Evolutionary conservation across 768 basidiomycete genomes (phyloP).

Genomic region (Tylopilus plumbeoviolaceoides): DNA sequence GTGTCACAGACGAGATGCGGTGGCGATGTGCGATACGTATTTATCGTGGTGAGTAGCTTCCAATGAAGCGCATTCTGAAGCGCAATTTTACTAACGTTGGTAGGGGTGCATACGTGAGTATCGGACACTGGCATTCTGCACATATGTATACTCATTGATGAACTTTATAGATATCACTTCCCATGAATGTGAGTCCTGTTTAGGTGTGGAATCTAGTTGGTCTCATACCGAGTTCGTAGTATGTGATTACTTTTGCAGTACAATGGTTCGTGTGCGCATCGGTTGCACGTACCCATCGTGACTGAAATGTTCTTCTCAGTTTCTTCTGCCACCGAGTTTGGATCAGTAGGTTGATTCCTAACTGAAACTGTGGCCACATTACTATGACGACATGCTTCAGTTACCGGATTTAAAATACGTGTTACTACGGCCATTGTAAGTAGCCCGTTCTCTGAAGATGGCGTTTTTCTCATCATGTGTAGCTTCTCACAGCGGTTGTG

Average conservation of each 20-base stretch:
- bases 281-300: not conserved
- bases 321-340: constrained; percentile 19
- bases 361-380: no score
- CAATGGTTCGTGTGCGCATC: not conserved
- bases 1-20: not conserved
- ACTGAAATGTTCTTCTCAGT: not conserved
- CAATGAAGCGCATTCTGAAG: not conserved
- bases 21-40: not conserved
- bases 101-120: constrained; percentile 13
- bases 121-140: no score
- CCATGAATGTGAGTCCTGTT: constrained; percentile 5
- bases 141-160: not conserved
- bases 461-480: not conserved
- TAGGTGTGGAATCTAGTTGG: not conserved
- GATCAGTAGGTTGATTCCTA: constrained; percentile 9
- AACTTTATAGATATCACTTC: not conserved
- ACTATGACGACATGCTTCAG: not conserved
- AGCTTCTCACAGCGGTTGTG: not conserved
- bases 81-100: not conserved
- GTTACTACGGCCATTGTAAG: constrained; percentile 3
- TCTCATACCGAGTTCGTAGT: not conserved
- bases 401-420: not conserved
- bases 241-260: not conserved
- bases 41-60: constrained; percentile 10
- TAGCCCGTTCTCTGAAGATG: not conserved